Conservation (phyloP, 495 filamentous ascomycete genomes). For the Neurospora sp. region DNA sequence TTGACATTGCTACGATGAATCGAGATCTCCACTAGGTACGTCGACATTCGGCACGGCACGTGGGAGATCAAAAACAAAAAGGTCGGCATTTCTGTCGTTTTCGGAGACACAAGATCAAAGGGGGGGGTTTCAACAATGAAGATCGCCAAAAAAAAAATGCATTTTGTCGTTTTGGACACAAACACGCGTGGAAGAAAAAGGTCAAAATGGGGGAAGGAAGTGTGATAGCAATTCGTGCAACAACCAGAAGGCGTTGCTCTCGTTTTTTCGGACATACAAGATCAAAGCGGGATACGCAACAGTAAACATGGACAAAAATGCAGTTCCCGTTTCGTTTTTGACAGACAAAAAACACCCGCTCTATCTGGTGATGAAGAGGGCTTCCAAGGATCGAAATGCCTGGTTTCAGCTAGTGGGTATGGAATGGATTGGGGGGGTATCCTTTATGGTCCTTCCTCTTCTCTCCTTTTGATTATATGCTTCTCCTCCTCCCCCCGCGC, state of each 20-base stretch:
- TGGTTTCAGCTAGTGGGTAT: neutral
- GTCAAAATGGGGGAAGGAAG: no score
- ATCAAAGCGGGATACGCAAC: no score
- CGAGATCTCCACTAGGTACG: neutral
- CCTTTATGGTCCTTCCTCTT: neutral
- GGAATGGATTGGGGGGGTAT: neutral
- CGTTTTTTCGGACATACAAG: no score
- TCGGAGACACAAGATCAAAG: no score
- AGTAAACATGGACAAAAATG: neutral
- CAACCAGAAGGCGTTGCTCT: no score
- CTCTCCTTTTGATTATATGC: neutral
- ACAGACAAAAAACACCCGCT: neutral
- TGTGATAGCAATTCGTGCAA: no score
- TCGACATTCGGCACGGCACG: neutral
- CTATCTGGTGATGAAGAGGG: neutral
- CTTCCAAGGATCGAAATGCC: neutral
- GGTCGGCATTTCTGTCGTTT: no score
- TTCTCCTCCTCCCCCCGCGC: neutral
- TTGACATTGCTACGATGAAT: neutral
- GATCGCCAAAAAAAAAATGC: neutral
- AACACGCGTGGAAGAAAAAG: no score
- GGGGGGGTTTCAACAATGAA: no score
- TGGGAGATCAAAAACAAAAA: no score
- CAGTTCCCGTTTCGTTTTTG: neutral
- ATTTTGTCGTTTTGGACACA: neutral